Evolutionary conservation across 1,139 yeast genomes (phyloP).

Genomic region (Waltiozyma sp.): DNA sequence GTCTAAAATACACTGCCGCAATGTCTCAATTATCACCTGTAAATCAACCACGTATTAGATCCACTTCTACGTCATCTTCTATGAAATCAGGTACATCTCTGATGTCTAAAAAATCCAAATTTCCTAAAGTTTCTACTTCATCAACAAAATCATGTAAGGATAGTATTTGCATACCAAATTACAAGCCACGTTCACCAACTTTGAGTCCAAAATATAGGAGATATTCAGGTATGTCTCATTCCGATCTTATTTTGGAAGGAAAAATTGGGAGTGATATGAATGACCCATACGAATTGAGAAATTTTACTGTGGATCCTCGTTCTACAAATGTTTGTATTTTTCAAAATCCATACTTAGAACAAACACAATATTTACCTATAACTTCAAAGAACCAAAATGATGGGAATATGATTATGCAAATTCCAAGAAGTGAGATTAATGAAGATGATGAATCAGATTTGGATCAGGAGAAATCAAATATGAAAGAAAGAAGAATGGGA

Average conservation of each 20-base stretch:
- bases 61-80: neutral
- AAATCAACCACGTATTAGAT: neutral
- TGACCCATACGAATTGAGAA: no score
- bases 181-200: neutral
- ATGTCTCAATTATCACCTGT: neutral
- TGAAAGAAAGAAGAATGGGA: neutral
- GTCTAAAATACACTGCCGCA: no score
- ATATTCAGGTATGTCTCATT: neutral
- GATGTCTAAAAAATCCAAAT: neutral
- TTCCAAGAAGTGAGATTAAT: neutral
- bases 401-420: no score
- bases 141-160: neutral
- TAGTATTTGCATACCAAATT: neutral
- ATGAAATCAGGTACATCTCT: neutral
- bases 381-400: no score
- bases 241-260: neutral
- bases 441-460: neutral
- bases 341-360: neutral
- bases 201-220: neutral
- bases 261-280: no score
- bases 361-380: neutral
- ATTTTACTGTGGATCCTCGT: no score
- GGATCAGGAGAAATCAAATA: neutral
- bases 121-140: neutral
- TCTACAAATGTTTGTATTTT: no score